Conservation (phyloP, 2,329 filamentous ascomycete species). For the Macrophomina phaseolina region DNA sequence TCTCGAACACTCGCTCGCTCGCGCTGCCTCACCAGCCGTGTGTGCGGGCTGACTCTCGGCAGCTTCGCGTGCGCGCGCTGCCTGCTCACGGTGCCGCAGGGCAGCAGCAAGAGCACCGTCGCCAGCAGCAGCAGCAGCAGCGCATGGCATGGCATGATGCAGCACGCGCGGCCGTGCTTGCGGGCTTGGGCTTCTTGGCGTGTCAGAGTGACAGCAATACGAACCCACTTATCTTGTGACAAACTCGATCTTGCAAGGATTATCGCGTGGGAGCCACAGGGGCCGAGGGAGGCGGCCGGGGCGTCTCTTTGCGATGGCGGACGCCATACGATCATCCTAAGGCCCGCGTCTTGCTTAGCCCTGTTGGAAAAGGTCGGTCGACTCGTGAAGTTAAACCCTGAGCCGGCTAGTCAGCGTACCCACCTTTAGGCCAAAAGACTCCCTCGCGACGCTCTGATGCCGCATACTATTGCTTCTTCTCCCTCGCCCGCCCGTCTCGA, state of each 20-base stretch:
- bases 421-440: conserved; percentile 28
- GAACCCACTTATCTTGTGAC: conserved; percentile 29
- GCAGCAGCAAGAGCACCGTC: background rate
- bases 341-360: conserved; percentile 28
- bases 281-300: conserved; percentile 26
- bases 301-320: conserved; percentile 26
- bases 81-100: background rate
- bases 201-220: conserved; percentile 27
- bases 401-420: conserved; percentile 27
- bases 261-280: conserved; percentile 28
- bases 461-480: conserved; percentile 27
- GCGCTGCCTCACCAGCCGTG: background rate
- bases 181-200: conserved; percentile 16
- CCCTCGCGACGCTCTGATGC: conserved; percentile 27
- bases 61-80: too few species aligned
- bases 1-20: conserved; percentile 9
- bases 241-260: conserved; percentile 28
- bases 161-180: conserved; percentile 20
- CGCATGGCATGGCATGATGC: conserved; percentile 25
- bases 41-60: background rate
- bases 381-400: conserved; percentile 28
- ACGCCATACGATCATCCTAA: conserved; percentile 28
- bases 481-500: conserved; percentile 24
- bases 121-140: background rate
- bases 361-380: conserved; percentile 26